A percentile compares a stretch with the other conserved stretches of the same genome.
These are phyloP conservation scores for Aspergillus pseudonomiae DNA, from an alignment of 2,329 filamentous ascomycete genomes.

Conservation along the genomic window DNA sequence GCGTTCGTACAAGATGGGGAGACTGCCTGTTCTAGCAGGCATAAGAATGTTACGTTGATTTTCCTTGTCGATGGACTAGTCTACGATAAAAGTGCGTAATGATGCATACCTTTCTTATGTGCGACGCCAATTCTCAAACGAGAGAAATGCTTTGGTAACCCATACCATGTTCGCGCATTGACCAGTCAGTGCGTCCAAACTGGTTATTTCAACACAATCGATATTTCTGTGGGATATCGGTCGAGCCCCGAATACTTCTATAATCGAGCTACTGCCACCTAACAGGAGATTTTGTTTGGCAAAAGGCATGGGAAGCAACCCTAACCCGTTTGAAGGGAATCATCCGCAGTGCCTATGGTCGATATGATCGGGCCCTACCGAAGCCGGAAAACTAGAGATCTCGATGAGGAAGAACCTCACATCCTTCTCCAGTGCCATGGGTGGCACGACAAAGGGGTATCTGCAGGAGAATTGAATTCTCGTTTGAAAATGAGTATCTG, in stretches of 20 bases:
- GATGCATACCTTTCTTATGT: background rate
- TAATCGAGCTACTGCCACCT: background rate
- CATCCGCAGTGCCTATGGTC: background rate
- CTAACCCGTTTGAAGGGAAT: background rate
- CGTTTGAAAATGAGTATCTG: background rate
- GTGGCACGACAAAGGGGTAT: background rate
- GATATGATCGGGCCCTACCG: background rate
- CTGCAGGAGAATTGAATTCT: background rate
- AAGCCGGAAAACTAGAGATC: background rate
- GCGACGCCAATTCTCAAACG: background rate
- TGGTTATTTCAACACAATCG: background rate
- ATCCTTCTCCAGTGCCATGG: background rate
- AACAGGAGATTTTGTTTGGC: background rate
- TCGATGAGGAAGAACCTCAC: background rate
- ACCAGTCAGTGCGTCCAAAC: background rate
- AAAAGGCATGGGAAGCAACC: background rate
- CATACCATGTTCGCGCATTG: constrained; percentile 26
- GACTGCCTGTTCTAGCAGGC: background rate
- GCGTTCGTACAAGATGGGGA: background rate
- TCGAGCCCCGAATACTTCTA: background rate
- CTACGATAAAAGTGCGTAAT: background rate
- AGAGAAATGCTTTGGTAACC: background rate
- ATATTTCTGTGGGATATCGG: background rate
- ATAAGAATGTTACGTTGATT: background rate
- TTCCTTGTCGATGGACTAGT: background rate